Conservation (phyloP, 306 rosid species). For the Hylodesmum podocarpum region DNA sequence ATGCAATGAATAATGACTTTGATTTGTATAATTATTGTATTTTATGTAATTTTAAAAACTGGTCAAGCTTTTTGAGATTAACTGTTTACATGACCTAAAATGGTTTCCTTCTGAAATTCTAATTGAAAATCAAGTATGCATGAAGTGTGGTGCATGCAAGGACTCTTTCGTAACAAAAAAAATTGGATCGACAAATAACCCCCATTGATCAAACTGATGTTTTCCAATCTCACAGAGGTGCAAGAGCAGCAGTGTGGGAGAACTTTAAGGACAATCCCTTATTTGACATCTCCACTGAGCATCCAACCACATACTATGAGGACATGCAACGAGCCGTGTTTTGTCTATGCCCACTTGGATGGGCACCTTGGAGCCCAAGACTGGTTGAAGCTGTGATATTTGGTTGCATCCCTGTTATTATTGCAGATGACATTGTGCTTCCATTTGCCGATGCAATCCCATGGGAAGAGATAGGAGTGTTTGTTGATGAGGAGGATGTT, state of each 20-base stretch:
- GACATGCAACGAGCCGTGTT: slow-evolving; percentile 98
- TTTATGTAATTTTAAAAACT: neutral
- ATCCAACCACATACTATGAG: slow-evolving; percentile 92
- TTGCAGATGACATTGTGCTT: slow-evolving; percentile 92
- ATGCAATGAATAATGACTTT: neutral
- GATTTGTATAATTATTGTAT: neutral
- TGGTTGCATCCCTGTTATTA: slow-evolving; percentile 96
- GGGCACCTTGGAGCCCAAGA: slow-evolving; percentile 99
- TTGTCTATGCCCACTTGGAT: slow-evolving; percentile 95
- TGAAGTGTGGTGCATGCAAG: neutral
- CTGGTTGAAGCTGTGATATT: slow-evolving; percentile 94
- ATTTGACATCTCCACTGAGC: slow-evolving; percentile 90
- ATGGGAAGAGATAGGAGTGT: slow-evolving; percentile 95
- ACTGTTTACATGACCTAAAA: neutral
- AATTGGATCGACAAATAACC: slow-evolving; percentile 1
- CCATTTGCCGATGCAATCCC: slow-evolving; percentile 99
- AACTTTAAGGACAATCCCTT: slow-evolving; percentile 94
- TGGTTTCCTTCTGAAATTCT: neutral
- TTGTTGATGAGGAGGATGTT: slow-evolving; percentile 81
- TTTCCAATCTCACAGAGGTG: slow-evolving; percentile 59
- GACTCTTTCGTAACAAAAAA: slow-evolving; percentile 9
- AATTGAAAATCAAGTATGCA: neutral
- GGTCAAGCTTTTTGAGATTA: neutral
- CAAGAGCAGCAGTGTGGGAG: slow-evolving; percentile 97
- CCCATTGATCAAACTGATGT: neutral